Base-by-base conservation (phyloP, 176 grass and related monocot genomes). In the Oropetium thomaeum region DNA sequence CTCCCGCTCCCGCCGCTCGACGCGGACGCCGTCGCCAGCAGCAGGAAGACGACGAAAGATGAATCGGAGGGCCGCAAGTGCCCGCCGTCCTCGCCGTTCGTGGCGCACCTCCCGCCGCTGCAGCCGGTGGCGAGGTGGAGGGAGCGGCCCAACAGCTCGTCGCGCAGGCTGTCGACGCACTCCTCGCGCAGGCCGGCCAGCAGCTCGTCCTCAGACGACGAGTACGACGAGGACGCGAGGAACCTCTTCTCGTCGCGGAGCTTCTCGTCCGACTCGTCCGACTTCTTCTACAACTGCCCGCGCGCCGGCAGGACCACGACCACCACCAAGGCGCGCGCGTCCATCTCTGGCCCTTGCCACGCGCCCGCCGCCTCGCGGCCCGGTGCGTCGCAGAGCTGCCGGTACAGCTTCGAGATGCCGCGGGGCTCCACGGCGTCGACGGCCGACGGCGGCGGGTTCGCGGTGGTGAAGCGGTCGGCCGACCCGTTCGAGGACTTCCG, bases 401-500 rank as follows among this genome's bases (percentile, higher is more conserved):
- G 79, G 16, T 80, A 88, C 64, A 79, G 81, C 66, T 85, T 87
- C 74, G 82, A 88, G 64, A 69, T 69, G 7, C 79, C 48, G 58
- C 80, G 76, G 15, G 73, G 71, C 26, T 76, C 81, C 0, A 33
- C 25, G 51, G 66, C 83, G 27, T 83, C 85, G n/a, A n/a, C n/a
- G n/a, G n/a, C n/a, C n/a, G n/a, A n/a, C 7, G 84, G 79, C 38
- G 81, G 70, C 1, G 90, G 88, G 7, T 88, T 90, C 64, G 93
- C 93, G 22, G 93, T 97, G 34, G 85, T 97, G 28, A 97, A 88
- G 79, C 85, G 82, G 2, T 97, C 90, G 4, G 58, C 64, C 30
- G 84, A 92, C 60, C 93, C 93, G 10, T 97, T 90, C 71, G 81
- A 88, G 47, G 93, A 97, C 83, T 97, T 97, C 76, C 85, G 82